These are phyloP conservation scores for Phytophthora crassamura DNA, from an alignment of 352 stramenopile species.

Conservation along the genomic window DNA sequence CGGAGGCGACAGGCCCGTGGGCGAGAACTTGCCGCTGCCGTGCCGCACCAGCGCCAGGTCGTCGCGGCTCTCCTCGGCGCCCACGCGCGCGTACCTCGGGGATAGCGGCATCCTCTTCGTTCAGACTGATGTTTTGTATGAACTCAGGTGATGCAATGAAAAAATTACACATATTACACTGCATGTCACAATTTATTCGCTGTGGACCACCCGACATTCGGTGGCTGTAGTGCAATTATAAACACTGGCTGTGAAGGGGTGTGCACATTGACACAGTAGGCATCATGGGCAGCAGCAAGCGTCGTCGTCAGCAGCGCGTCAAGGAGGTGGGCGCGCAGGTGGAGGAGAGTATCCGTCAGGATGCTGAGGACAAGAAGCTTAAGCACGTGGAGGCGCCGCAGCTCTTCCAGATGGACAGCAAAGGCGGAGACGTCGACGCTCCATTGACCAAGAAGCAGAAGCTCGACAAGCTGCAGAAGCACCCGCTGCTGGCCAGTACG, in stretches of 20 bases:
- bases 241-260: conserved; percentile 30
- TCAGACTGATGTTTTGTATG: background rate
- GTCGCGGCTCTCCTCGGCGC: conserved; percentile 50
- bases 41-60: conserved; percentile 54
- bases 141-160: conserved; percentile 16
- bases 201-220: background rate
- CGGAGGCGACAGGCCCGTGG: conserved; percentile 1
- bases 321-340: conserved; percentile 73
- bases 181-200: background rate
- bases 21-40: conserved; percentile 57
- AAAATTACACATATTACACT: background rate
- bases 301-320: conserved; percentile 70
- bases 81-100: conserved; percentile 32
- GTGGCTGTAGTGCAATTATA: background rate
- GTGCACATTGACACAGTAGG: conserved; percentile 16
- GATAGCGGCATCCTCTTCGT: conserved; percentile 21
- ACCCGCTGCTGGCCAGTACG: conserved; percentile 69
- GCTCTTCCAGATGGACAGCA: conserved; percentile 85
- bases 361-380: conserved; percentile 83
- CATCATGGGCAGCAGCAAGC: conserved; percentile 51
- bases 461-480: conserved; percentile 65
- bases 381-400: conserved; percentile 69
- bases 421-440: conserved; percentile 46
- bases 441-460: conserved; percentile 79
- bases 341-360: conserved; percentile 81